Conservation (phyloP, 108 stramenopile genomes). For the Phaeodactylum tricornutum region DNA sequence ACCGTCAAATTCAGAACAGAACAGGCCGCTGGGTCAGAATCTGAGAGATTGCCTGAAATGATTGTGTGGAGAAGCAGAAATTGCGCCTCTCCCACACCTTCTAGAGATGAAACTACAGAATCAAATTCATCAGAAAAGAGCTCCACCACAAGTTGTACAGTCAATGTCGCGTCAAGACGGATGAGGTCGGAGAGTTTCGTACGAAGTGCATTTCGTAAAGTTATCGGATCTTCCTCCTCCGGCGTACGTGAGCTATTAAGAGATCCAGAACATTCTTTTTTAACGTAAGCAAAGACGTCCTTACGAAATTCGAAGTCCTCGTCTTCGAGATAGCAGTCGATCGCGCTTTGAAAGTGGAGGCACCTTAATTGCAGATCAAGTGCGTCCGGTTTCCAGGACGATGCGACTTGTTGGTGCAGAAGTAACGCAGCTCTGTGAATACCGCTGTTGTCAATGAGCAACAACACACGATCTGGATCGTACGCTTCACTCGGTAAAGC, state of each 20-base stretch:
- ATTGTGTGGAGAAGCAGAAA: slow-evolving; percentile 57
- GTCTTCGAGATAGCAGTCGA: slow-evolving; percentile 73
- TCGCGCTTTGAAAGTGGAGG: slow-evolving; percentile 50
- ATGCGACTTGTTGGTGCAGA: slow-evolving; percentile 54
- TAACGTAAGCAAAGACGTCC: slow-evolving; percentile 63
- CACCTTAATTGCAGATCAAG: slow-evolving; percentile 21
- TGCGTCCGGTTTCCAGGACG: slow-evolving; percentile 15
- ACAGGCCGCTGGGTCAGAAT: slow-evolving; percentile 48
- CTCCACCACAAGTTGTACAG: slow-evolving; percentile 56
- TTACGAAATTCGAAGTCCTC: slow-evolving; percentile 40
- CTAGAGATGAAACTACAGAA: slow-evolving; percentile 35
- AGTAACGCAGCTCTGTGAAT: slow-evolving; percentile 58
- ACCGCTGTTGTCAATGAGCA: slow-evolving; percentile 40
- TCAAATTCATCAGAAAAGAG: slow-evolving; percentile 71
- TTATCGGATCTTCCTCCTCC: slow-evolving; percentile 3
- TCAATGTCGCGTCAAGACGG: slow-evolving; percentile 40
- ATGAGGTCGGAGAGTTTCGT: slow-evolving; percentile 44
- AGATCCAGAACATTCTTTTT: slow-evolving; percentile 51
- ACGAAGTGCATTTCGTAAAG: slow-evolving; percentile 28
- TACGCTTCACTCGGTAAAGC: slow-evolving; percentile 54
- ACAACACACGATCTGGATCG: slow-evolving; percentile 46
- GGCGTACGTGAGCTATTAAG: slow-evolving; percentile 4
- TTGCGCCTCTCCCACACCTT: slow-evolving; percentile 24
- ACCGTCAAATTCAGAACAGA: slow-evolving; percentile 49
- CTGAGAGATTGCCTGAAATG: slow-evolving; percentile 48